Evolutionary conservation across 352 stramenopile genomes (phyloP).

Genomic region (Globisporangium viniferum): DNA sequence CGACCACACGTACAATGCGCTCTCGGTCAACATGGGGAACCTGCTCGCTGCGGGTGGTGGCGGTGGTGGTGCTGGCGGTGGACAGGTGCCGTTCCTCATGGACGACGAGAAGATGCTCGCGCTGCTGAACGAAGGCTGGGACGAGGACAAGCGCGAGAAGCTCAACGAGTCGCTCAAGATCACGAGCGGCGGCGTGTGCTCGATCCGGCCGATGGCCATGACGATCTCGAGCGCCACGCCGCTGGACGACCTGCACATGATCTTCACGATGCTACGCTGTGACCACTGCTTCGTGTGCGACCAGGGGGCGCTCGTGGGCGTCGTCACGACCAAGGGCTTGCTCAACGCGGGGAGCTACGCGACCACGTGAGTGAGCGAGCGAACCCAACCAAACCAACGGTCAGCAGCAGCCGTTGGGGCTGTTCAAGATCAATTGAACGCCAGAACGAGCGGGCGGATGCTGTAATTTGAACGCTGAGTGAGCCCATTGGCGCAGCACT

Average conservation of each 20-base stretch:
- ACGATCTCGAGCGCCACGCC: conserved; percentile 79
- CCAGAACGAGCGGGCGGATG: no score
- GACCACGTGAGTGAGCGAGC: conserved; percentile 6
- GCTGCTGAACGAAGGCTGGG: conserved; percentile 74
- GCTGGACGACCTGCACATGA: conserved; percentile 87
- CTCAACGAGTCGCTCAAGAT: conserved; percentile 65
- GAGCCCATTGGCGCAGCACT: no score
- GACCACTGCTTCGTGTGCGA: conserved; percentile 88
- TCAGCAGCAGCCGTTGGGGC: not conserved
- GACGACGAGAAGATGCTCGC: conserved; percentile 79
- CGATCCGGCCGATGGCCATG: conserved; percentile 76
- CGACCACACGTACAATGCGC: conserved; percentile 65
- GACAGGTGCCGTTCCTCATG: conserved; percentile 69
- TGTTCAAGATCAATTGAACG: no score
- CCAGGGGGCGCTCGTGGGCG: conserved; percentile 74
- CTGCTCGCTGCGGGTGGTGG: conserved; percentile 1
- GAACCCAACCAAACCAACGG: not conserved
- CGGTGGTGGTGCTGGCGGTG: not conserved
- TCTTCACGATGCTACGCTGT: conserved; percentile 89
- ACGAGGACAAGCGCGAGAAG: conserved; percentile 49
- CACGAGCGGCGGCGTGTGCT: conserved; percentile 53
- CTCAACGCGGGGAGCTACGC: conserved; percentile 42
- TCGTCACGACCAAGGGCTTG: conserved; percentile 80
- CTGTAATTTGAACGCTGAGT: no score
- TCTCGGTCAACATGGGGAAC: conserved; percentile 32